Conservation (phyloP, 75 land plant species). For the Azolla pinnata region DNA sequence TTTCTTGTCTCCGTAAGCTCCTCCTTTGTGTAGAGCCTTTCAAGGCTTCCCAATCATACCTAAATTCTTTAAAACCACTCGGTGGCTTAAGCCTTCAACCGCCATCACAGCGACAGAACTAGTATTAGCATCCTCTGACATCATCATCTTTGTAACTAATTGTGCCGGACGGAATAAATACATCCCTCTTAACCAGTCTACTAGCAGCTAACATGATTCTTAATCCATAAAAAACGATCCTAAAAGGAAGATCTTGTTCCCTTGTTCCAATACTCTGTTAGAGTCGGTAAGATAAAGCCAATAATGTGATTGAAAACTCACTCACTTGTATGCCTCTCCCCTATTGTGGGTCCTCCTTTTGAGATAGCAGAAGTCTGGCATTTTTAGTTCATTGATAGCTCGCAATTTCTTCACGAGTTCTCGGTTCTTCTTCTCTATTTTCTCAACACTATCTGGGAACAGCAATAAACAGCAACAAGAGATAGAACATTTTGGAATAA, state of each 20-base stretch:
- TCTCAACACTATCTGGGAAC: slow-evolving; percentile 11
- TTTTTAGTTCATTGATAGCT: slow-evolving; percentile 1
- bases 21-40: slow-evolving; percentile 8
- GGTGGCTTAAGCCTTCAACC: slow-evolving; percentile 8
- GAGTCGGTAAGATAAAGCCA: background rate
- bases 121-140: no score
- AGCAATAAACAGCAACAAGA: no score
- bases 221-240: no score
- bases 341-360: slow-evolving; percentile 3
- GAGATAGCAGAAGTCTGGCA: slow-evolving; percentile 2
- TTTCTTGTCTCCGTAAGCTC: slow-evolving; percentile 8
- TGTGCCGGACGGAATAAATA: no score
- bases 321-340: slow-evolving; percentile 17
- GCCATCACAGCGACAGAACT: no score
- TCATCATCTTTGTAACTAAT: no score
- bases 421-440: slow-evolving; percentile 10
- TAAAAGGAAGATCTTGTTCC: no score
- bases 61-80: slow-evolving; percentile 1
- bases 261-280: background rate
- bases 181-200: no score
- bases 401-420: slow-evolving; percentile 2
- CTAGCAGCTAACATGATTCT: background rate
- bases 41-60: slow-evolving; percentile 15
- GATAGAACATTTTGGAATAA: no score
- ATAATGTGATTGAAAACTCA: background rate